These are phyloP conservation scores for Backusella morwellensis DNA, from an alignment of 192 early-diverging fungal species.

Conservation along the genomic window DNA sequence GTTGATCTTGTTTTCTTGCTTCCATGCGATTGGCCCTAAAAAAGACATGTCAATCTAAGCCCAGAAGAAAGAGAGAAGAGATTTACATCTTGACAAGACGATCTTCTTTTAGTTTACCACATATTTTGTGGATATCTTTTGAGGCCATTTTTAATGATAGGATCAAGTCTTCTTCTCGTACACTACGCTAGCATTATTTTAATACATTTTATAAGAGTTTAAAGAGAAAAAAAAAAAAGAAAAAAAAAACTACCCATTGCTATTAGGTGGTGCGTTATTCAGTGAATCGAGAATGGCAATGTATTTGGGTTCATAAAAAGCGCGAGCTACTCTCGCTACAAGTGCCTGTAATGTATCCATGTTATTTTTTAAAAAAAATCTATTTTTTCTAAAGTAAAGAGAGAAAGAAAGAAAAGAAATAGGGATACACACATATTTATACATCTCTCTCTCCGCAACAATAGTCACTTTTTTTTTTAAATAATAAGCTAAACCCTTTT, in stretches of 20 bases:
- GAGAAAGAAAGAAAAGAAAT: background rate
- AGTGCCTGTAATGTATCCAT: conserved; percentile 56
- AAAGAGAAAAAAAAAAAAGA: background rate
- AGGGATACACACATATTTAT: background rate
- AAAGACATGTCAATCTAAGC: background rate
- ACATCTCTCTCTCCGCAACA: background rate
- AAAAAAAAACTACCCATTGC: conserved; percentile 19
- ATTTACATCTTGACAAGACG: conserved; percentile 69
- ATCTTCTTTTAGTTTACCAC: conserved; percentile 75
- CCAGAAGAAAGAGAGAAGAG: background rate
- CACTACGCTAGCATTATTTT: conserved; percentile 28
- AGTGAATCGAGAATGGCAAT: conserved; percentile 85
- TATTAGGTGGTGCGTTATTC: conserved; percentile 44
- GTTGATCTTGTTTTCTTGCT: conserved; percentile 56
- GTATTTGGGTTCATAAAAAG: conserved; percentile 77
- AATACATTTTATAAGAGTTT: background rate
- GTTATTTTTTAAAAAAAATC: background rate
- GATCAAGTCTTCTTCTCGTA: conserved; percentile 78
- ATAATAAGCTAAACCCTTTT: background rate
- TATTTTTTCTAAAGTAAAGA: background rate
- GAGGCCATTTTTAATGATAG: conserved; percentile 58
- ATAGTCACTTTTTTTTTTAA: background rate
- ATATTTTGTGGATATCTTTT: conserved; percentile 76
- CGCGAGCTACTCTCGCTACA: conserved; percentile 74
- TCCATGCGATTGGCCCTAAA: conserved; percentile 50